Percentiles rank a stretch among this genome's conserved stretches.
These are phyloP conservation scores for Globisporangium cystogenes DNA, from an alignment of 352 stramenopile genomes.

Conservation along the genomic window DNA sequence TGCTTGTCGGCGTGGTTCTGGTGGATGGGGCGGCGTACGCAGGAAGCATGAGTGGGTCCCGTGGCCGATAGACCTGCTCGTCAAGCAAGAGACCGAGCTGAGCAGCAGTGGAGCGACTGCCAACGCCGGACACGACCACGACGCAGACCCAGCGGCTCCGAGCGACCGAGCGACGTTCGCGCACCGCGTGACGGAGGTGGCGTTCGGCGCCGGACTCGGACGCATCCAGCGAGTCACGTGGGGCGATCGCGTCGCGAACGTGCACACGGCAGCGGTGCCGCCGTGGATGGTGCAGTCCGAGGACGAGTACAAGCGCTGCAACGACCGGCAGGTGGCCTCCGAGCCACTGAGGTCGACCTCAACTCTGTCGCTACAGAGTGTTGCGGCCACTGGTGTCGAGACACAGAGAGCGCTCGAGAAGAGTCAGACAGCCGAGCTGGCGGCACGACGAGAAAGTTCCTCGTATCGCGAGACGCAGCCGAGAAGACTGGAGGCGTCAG, in stretches of 20 bases:
- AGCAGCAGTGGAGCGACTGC: not conserved
- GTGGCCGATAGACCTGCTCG: constrained; percentile 55
- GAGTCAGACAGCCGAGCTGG: too few relatives aligned
- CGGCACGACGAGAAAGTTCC: too few relatives aligned
- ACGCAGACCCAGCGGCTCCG: too few relatives aligned
- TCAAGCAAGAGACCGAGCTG: constrained; percentile 32
- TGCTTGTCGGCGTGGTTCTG: not conserved
- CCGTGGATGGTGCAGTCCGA: constrained; percentile 71
- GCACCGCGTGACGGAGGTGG: constrained; percentile 47
- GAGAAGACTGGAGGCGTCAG: too few relatives aligned
- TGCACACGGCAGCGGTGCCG: constrained; percentile 57
- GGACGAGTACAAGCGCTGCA: constrained; percentile 66
- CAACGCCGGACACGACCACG: too few relatives aligned
- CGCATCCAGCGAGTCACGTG: constrained; percentile 37
- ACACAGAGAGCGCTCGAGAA: too few relatives aligned
- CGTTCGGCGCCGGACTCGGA: constrained; percentile 31
- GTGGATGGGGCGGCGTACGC: not conserved
- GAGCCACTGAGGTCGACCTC: too few relatives aligned
- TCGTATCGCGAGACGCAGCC: too few relatives aligned
- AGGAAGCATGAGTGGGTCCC: constrained; percentile 41
- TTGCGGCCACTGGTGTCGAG: not conserved
- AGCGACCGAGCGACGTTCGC: constrained; percentile 4
- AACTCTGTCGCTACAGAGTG: too few relatives aligned
- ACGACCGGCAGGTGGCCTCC: constrained; percentile 17
- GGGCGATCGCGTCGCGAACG: constrained; percentile 39